Evolutionary conservation across 257 asterid species (phyloP), one percentile per base, ranked within the genome.

Genomic region (Solanum virginianum): DNA sequence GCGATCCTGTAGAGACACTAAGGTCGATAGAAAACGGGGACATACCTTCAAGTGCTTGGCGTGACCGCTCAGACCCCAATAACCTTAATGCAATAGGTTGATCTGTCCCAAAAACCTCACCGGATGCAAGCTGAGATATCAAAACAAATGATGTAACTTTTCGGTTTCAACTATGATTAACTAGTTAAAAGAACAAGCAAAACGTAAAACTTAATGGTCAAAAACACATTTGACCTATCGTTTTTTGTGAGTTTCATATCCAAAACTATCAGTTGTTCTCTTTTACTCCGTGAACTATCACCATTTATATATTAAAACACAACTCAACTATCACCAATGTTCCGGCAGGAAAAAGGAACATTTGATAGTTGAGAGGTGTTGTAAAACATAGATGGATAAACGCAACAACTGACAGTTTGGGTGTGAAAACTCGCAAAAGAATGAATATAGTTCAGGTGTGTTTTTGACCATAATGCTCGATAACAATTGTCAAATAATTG

Each of bases 1-100:
- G 2, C 12, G 0, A 24, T 13, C 15, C 41, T 6, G 71, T 12
- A 24, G 41, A 24, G 71, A 63, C 41, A 63, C 1, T 24, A 13
- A 13, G 41, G 43, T 63, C 41, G 41, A 63, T 26, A 5, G 41
- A 26, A 26, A 63, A 13, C 2, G 11, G 11, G 71, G 11, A 63
- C 20, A 47, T 88, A 97, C 99, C 99, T 95, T 97, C 99, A 85
- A 97, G 99, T 7, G 99, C 99, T 92, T 93, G 92, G 20, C 92
- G 4, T 39, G 99, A 97, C 68, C 99, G 91, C 79, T 94, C 96
- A 7, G 99, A 97, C 86, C 99, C 99, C 88, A 97, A 90, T 69
- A 97, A 81, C 49, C 93, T 95, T 29, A 97, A 82, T 14, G 99
- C 98, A 80, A 97, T 88, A 17, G 99, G 99, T 87, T 97, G 99